Evolutionary conservation across 306 rosid species (phyloP), one percentile per base, ranked within the genome.

Genomic region (Lupinus albus): DNA sequence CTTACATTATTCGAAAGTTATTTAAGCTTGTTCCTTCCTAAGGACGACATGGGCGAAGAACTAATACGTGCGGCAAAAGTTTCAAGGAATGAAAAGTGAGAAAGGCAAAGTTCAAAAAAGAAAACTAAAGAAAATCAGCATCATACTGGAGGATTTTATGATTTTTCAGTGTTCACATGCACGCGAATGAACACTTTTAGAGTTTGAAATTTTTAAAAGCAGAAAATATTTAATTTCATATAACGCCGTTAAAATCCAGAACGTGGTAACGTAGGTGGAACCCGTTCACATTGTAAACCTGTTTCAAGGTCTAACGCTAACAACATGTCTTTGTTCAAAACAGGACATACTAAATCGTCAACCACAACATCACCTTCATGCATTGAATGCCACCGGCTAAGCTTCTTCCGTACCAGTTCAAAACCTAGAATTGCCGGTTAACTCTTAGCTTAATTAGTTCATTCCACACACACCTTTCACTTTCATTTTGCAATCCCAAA

Each of bases 391-490:
- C 70, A 75, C 87, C 78, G 83, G 77, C 70, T 70, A 20, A 38
- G 20, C 25, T 11, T 35, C 18, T 58, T 74, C 79, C 89, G 89
- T 88, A 82, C 92, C 14, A 35, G 46, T 25, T 25, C 30, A 25
- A 25, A 57, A 92, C 96, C 95, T 77, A 38, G 89, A 55, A 76
- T 85, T 58, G 70, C 91, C 98, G 78, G 98, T 92, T 81, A 84
- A 79, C 71, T 49, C 62, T 73, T 63, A 50, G 12, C 65, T 52
- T 25, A 25, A 45, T 71, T 70, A 62, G 58, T 71, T 70, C 66
- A 71, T 76, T 70, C 11, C 45, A 6, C 58, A 6, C 58, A 52
- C 70, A 10, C 7, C 42, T 60, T 70, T 69, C 84, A 49, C 58
- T 25, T 68, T 33, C 70, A 68, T 33, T 66, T 61, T 42, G 16